Base-by-base conservation (phyloP, 1,284 basidiomycete species). In the Tremellales sp. region DNA sequence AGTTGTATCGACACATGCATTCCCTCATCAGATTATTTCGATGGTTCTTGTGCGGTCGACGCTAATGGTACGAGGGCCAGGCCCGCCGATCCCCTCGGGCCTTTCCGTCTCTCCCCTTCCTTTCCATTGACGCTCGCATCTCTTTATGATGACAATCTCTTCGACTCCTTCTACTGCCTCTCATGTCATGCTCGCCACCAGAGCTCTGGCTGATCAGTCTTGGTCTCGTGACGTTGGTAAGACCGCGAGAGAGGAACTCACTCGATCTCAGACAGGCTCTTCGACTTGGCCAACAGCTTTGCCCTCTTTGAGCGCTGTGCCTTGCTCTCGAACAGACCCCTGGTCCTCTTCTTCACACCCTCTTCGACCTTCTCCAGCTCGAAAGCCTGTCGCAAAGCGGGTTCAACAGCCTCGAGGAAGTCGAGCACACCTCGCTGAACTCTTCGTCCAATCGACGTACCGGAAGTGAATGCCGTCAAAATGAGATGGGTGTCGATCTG, bases 341-440 rank as follows among this genome's bases (percentile, higher is more conserved):
- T 22, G 2, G 41, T 48, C n/a, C 41, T 43, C 31, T 52, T 50
- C 17, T 17, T 24, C 3, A 50, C 47, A 1, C 6, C 17, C 4
- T 41, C 48, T 11, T 26, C 21, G 3, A 61, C 49, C 3, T 44
- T 19, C 11, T 59, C 43, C 4, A 61, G 35, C 1, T 31, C 35
- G n/a, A 63, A 51, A 2, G 46, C 54, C 3, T 45, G 29, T 27
- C 55, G 35, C 15, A 63, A 39, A 0, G 43, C 27, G 12, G 23
- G n/a, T 0, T 21, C 15, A 0, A 58, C 50, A 8, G 52, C 15
- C 3, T 49, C 31, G 5, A 55, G 12, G 29, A 46, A 57, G 6
- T 46, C 39, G 25, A 51, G 10, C 6, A 55, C 43, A 2, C 33
- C 3, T 0, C 25, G 8, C 44, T 52, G 57, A 12, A 48, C 39